Evolutionary conservation across 1,284 basidiomycete species (phyloP), one percentile per base, ranked within the genome.

Genomic region (Takashimella koratensis): DNA sequence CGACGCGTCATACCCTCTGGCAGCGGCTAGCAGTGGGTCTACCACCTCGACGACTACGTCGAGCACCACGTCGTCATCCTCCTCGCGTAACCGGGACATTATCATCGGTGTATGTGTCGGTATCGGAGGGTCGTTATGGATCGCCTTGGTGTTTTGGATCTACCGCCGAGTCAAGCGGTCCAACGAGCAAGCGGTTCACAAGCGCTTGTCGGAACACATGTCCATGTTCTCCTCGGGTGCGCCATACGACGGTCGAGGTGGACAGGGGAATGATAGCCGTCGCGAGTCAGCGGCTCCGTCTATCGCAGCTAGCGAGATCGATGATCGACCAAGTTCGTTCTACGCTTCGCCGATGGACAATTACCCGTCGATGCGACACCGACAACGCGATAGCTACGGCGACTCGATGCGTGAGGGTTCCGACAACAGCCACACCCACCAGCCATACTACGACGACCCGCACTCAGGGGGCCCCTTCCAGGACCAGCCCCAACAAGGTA

Each of bases 81-180:
- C 46, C 48, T 66, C 58, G 19, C 63, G 65, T 20, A 72, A 67
- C 51, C 45, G 69, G 47, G 68, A 75, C 58, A 73, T 74, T 54
- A 76, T 76, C 53, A 76, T 76, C 49, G 76, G 75, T 24, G 74
- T 77, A 12, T 76, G 74, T 44, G 76, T 77, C 22, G 67, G 66
- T 43, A 54, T 77, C 20, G 76, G 75, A 25, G 73, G 73, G 40
- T 39, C 57, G 12, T 59, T 77, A 13, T 77, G 75, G 76, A 56
- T 77, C 40, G 63, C 58, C 3, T 61, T 77, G 20, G 67, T 74
- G 41, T 68, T 64, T 53, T 77, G 73, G 74, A 71, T 77, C 56
- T 77, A 76, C 66, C 67, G 71, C 48, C 66, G 73, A 26, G 66
- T 75, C 54, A 73, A 73, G 64, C 63, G 66, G 19, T 66, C 66